phyloP scores from a whole-genome alignment of 495 filamentous ascomycete species.

The Penicillium chermesinum region DNA sequence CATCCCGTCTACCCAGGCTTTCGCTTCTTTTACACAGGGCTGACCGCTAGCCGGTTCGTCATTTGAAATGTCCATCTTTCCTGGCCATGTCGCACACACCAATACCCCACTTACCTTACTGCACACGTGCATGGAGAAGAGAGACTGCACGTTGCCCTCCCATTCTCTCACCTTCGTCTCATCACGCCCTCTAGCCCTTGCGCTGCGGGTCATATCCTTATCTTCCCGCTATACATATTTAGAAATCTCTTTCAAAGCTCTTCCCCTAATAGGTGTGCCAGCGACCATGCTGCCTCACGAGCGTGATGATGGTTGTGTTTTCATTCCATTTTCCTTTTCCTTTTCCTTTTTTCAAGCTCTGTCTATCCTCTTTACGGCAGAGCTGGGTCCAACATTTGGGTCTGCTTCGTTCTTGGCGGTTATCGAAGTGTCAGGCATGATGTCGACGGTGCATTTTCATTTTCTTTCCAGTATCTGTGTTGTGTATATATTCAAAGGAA shows the following conservation, averaged over 20 bases:
- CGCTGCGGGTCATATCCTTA: conserved; percentile 12
- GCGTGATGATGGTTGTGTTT: conserved; percentile 25
- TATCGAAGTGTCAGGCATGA: not conserved
- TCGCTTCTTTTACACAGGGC: conserved; percentile 5
- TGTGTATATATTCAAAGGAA: conserved; percentile 1
- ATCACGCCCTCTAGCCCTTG: conserved; percentile 1
- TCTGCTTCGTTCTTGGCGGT: not conserved
- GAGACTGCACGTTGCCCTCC: not conserved
- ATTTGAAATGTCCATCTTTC: not conserved
- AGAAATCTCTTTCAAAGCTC: conserved; percentile 14
- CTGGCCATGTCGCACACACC: not conserved
- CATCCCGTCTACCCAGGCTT: conserved; percentile 2
- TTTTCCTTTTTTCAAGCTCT: not conserved
- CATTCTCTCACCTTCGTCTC: not conserved
- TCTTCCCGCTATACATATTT: conserved; percentile 24
- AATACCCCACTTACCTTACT: not conserved
- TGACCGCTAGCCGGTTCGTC: conserved; percentile 10
- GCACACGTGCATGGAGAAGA: conserved; percentile 6
- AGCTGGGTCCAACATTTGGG: not conserved
- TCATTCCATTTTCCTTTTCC: conserved; percentile 2
- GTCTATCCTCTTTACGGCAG: not conserved
- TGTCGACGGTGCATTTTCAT: not conserved
- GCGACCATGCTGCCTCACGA: conserved; percentile 19
- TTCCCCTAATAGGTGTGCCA: conserved; percentile 18
- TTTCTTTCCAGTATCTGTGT: not conserved